Evolutionary conservation across 257 asterid species (phyloP).

Genomic region (Jacaranda copaia): DNA sequence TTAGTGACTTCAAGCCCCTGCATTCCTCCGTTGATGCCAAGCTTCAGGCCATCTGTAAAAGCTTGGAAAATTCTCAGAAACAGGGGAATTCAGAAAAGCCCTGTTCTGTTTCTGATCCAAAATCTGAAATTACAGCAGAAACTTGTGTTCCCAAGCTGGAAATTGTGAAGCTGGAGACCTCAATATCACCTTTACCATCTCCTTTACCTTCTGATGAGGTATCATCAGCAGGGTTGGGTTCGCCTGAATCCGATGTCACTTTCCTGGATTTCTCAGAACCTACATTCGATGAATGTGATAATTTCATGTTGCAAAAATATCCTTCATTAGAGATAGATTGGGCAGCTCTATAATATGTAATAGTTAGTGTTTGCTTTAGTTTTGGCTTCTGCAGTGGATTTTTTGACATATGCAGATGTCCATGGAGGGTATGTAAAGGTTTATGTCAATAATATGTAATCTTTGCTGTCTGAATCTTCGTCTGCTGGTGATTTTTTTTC

Average conservation of each 20-base stretch:
- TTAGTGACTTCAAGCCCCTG: conserved; percentile 60
- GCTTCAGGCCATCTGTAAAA: conserved; percentile 74
- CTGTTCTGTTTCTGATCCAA: conserved; percentile 7
- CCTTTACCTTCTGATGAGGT: conserved; percentile 40
- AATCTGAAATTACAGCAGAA: conserved; percentile 15
- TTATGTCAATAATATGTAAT: conserved; percentile 9
- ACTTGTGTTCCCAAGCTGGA: conserved; percentile 28
- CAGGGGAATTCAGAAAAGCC: conserved; percentile 47
- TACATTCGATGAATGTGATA: conserved; percentile 41
- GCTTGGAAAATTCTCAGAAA: conserved; percentile 57
- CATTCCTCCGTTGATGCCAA: conserved; percentile 86
- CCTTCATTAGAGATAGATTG: conserved; percentile 97
- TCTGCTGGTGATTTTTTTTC: conserved; percentile 61
- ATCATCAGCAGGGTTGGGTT: conserved; percentile 45
- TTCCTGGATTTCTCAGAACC: conserved; percentile 57
- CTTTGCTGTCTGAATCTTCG: conserved; percentile 39
- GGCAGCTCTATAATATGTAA: conserved; percentile 60
- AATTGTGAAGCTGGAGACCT: conserved; percentile 56
- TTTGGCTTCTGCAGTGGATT: conserved; percentile 75
- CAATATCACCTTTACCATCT: conserved; percentile 31
- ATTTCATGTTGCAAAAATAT: conserved; percentile 61
- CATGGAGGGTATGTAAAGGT: not conserved
- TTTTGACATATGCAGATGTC: conserved; percentile 81
- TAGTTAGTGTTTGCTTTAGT: not conserved
- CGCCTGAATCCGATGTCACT: conserved; percentile 62